Evolutionary conservation across 108 stramenopile genomes (phyloP).

Genomic region (Nannochloropsis granulata): DNA sequence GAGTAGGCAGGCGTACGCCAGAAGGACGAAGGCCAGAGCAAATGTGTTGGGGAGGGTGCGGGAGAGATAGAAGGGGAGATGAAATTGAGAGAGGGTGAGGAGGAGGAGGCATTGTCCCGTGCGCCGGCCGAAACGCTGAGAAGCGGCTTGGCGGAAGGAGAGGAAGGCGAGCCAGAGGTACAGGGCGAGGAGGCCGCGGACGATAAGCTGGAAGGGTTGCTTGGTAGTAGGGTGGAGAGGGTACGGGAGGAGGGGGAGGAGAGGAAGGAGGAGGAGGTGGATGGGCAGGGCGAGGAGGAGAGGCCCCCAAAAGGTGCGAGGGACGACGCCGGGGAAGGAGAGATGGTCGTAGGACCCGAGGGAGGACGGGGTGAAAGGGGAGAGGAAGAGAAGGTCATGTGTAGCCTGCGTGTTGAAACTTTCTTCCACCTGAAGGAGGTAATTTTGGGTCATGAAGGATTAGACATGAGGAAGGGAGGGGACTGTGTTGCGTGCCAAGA

Average conservation of each 20-base stretch:
- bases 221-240: not conserved
- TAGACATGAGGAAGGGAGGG: not conserved
- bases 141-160: not conserved
- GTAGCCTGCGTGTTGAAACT: conserved; percentile 88
- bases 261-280: not conserved
- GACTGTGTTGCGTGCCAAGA: not conserved
- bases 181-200: not conserved
- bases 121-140: not conserved
- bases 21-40: conserved; percentile 55
- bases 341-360: conserved; percentile 38
- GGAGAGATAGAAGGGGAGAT: conserved; percentile 84
- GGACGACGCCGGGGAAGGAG: conserved; percentile 46
- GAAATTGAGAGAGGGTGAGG: conserved; percentile 60
- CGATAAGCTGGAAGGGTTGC: not conserved
- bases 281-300: conserved; percentile 5
- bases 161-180: not conserved
- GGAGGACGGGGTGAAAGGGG: not conserved
- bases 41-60: conserved; percentile 91
- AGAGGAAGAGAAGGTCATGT: conserved; percentile 4
- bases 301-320: conserved; percentile 45
- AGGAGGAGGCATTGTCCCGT: conserved; percentile 42
- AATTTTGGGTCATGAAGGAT: not conserved
- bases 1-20: conserved; percentile 45
- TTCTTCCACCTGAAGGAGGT: conserved; percentile 64
- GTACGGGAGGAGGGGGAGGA: not conserved